Conservation (phyloP, 768 basidiomycete species). For the Mycena filopes region DNA sequence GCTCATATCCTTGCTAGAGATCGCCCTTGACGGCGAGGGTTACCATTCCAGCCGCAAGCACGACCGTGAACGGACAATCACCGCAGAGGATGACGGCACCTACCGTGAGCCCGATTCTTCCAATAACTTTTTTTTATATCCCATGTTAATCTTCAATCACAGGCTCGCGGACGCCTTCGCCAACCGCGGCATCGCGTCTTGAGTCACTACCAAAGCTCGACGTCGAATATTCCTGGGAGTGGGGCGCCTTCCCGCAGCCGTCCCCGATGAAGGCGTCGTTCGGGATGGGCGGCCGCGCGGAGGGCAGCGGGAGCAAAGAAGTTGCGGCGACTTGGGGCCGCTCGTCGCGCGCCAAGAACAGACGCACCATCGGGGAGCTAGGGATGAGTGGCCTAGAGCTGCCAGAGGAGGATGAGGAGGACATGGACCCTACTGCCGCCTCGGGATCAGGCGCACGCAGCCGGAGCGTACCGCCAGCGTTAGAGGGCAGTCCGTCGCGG, state of each 20-base stretch:
- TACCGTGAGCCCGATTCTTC: constrained; percentile 4
- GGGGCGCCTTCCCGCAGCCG: constrained; percentile 89
- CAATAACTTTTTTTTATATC: background rate
- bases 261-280: constrained; percentile 72
- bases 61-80: constrained; percentile 54
- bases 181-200: constrained; percentile 8
- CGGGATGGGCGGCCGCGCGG: constrained; percentile 54
- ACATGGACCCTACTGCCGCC: constrained; percentile 34
- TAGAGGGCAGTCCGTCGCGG: constrained; percentile 54
- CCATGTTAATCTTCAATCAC: background rate
- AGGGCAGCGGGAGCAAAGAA: constrained; percentile 36
- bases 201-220: constrained; percentile 23
- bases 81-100: constrained; percentile 42
- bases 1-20: constrained; percentile 54
- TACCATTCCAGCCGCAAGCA: constrained; percentile 68
- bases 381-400: constrained; percentile 1
- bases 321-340: constrained; percentile 28
- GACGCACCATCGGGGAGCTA: constrained; percentile 19
- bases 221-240: constrained; percentile 90
- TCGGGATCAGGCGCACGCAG: constrained; percentile 52
- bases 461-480: constrained; percentile 65
- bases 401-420: constrained; percentile 42
- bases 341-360: constrained; percentile 20
- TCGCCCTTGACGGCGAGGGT: constrained; percentile 85
- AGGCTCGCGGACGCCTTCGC: constrained; percentile 40